Conservation (phyloP, 495 filamentous ascomycete species). For the Pyrenula massariospora region DNA sequence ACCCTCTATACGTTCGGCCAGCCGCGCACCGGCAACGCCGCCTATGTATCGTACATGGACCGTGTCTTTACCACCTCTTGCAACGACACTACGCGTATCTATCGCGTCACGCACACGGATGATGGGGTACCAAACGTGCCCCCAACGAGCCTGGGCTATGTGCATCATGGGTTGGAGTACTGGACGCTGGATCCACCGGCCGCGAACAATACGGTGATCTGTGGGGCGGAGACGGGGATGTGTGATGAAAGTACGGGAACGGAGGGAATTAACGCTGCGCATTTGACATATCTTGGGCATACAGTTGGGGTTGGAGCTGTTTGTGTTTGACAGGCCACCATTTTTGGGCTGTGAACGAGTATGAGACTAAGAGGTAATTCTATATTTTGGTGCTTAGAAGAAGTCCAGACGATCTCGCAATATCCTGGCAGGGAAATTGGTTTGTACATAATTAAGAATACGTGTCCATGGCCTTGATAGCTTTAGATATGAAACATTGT, state of each 20-base stretch:
- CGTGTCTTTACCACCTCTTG: background rate
- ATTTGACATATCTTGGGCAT: background rate
- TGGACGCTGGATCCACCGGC: conserved; percentile 21
- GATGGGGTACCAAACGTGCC: conserved; percentile 59
- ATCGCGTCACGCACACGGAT: conserved; percentile 53
- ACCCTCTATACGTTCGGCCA: conserved; percentile 53
- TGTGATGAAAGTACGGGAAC: background rate
- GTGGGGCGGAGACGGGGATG: background rate
- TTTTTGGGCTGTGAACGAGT: too few species aligned
- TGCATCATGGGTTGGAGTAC: conserved; percentile 58
- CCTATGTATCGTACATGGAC: conserved; percentile 41
- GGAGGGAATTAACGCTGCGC: background rate
- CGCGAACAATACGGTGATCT: background rate
- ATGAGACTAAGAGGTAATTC: too few species aligned
- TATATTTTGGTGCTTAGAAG: too few species aligned
- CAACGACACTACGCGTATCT: conserved; percentile 26
- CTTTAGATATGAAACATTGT: too few species aligned
- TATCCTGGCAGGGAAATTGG: too few species aligned
- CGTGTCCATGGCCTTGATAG: too few species aligned
- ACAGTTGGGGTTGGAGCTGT: background rate
- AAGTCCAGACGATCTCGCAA: too few species aligned
- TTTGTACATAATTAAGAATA: too few species aligned
- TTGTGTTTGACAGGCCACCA: background rate
- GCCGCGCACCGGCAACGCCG: conserved; percentile 52
- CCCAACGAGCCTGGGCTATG: conserved; percentile 39